Evolutionary conservation across 805 yeast genomes (phyloP), one percentile per base, ranked within the genome.

Genomic region (Torulaspora microellipsoides): DNA sequence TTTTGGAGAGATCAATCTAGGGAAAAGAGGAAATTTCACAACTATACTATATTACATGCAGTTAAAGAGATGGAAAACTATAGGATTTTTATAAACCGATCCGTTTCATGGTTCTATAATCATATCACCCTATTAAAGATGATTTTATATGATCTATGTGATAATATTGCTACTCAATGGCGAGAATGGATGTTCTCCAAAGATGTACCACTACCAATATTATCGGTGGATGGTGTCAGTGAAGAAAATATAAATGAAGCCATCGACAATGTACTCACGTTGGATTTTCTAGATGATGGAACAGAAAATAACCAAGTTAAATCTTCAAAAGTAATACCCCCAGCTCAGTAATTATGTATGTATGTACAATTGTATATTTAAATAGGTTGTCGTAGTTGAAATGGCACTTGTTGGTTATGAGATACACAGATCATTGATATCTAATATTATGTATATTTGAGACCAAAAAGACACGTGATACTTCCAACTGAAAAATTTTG

Each of bases 61-160:
- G 63, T 62, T 5, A 62, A 61, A 42, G 68, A 64, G 39, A 59
- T 64, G 66, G 68, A 64, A 49, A 61, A 61, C 41, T 64, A 64
- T 37, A 51, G 68, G 40, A 53, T 62, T 3, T 62, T 64, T 43
- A 61, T 64, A 31, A 61, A 59, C 40, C 49, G 66, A 42, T 64
- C 68, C 1, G 68, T 64, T 2, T 64, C 68, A 3, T 64, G 68
- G 68, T 64, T 64, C 33, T 64, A 64, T 42, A 64, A 64, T 44
- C 68, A 64, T 45, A 62, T 64, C 20, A 64, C 68, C 0, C 42
- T 64, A 29, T 52, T 64, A 23, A 64, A 62, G 44, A 62, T 64
- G 65, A 60, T 62, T 17, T 46, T 64, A 12, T 64, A 58, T 42
- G 68, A 64, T 46, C 48, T 64, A 15, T 62, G 66, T 49, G 65